phyloP scores from a whole-genome alignment of 164 flowering plant genomes.

The Piper betle region DNA sequence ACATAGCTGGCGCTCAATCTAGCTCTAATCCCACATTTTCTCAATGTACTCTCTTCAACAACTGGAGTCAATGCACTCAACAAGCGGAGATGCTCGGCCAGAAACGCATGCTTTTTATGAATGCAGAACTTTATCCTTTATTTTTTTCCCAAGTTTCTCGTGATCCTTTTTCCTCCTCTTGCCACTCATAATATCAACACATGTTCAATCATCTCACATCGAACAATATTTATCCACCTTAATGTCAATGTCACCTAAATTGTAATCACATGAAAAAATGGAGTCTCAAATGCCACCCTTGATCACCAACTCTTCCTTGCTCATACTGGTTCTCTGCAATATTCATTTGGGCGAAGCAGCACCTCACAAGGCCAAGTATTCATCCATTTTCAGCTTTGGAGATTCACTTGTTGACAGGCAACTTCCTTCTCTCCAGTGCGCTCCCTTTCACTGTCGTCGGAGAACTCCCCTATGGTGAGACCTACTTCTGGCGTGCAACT shows the following conservation, averaged over 20 bases:
- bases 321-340: not conserved
- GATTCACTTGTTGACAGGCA: not conserved
- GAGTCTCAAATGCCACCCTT: not conserved
- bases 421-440: not conserved
- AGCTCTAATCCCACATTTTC: too few relatives aligned
- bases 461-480: not conserved
- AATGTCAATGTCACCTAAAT: not conserved
- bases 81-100: too few relatives aligned
- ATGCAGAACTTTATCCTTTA: too few relatives aligned
- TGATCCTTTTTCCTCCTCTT: too few relatives aligned
- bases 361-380: not conserved
- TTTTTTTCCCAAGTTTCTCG: too few relatives aligned
- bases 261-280: not conserved
- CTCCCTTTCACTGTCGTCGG: not conserved
- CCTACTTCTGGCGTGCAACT: not conserved
- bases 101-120: too few relatives aligned
- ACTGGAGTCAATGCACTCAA: too few relatives aligned
- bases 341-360: not conserved
- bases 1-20: too few relatives aligned
- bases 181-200: too few relatives aligned
- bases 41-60: too few relatives aligned
- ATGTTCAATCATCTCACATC: too few relatives aligned
- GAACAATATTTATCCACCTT: too few relatives aligned
- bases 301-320: not conserved
- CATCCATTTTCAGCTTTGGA: not conserved